phyloP scores from a whole-genome alignment of 768 basidiomycete genomes.

The Agaricus sinodeliciosus region DNA sequence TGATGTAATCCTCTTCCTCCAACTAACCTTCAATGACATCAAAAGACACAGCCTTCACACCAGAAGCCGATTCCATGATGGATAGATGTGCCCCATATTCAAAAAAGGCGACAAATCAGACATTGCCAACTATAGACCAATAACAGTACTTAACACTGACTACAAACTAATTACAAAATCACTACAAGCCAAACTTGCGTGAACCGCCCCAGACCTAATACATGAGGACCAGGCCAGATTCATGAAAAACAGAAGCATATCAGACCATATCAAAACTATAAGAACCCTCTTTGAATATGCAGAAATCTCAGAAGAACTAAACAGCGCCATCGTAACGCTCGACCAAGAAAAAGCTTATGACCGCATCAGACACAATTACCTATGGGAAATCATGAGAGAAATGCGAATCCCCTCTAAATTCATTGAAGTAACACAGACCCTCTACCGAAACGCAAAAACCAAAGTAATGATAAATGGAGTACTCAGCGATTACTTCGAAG shows the following conservation, averaged over 20 bases:
- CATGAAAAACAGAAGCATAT: conserved; percentile 12
- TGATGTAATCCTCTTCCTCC: conserved; percentile 9
- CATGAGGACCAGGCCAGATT: conserved; percentile 28
- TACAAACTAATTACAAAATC: conserved; percentile 26
- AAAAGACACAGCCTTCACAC: conserved; percentile 17
- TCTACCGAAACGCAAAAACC: conserved; percentile 12
- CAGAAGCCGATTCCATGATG: no score
- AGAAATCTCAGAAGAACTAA: no score
- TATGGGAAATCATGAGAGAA: conserved; percentile 19
- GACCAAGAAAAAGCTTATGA: conserved; percentile 36
- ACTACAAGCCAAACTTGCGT: conserved; percentile 13
- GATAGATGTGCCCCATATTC: conserved; percentile 33
- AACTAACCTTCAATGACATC: conserved; percentile 20
- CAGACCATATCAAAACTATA: conserved; percentile 24
- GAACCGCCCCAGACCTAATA: conserved; percentile 15
- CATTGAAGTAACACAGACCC: conserved; percentile 18
- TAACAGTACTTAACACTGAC: conserved; percentile 26
- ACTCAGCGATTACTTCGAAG: conserved; percentile 14
- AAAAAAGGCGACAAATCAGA: conserved; percentile 30
- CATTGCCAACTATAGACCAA: conserved; percentile 28
- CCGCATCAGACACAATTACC: conserved; percentile 25
- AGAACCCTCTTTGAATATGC: conserved; percentile 17
- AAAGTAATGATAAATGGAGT: conserved; percentile 24
- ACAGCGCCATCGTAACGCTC: conserved; percentile 22
- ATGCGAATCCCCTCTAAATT: conserved; percentile 21